A percentile compares a stretch with the other conserved stretches of the same genome.
phyloP scores from a whole-genome alignment of 208 protist genomes.

The Leishmania turanica region DNA sequence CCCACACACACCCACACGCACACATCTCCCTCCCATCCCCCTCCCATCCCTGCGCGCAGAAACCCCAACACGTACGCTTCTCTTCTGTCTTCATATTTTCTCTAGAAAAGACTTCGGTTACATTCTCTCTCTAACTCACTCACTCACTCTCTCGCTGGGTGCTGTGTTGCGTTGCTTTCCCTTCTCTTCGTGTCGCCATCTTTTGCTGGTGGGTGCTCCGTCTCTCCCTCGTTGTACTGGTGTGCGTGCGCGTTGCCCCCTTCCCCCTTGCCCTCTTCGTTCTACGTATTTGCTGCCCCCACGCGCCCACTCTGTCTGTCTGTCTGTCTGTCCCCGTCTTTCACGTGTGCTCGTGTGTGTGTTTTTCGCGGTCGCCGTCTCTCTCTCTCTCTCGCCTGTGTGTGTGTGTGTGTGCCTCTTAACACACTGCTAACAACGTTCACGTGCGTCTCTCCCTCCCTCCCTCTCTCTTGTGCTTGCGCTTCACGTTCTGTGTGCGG shows the following conservation, averaged over 20 bases:
- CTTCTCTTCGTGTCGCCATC: neutral
- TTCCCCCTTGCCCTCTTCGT: neutral
- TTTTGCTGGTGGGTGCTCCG: neutral
- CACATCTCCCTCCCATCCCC: neutral
- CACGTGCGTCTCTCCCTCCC: too few species aligned
- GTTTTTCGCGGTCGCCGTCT: too few species aligned
- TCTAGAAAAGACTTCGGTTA: conserved; percentile 1
- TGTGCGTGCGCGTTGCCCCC: neutral
- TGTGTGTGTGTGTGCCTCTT: too few species aligned
- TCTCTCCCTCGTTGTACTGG: conserved; percentile 1
- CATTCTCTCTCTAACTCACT: conserved; percentile 1
- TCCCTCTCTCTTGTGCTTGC: too few species aligned
- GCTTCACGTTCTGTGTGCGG: too few species aligned
- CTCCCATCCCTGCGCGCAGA: neutral
- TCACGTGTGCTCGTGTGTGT: neutral
- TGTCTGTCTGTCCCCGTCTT: neutral
- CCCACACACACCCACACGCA: neutral
- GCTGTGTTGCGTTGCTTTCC: neutral
- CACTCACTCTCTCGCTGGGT: neutral
- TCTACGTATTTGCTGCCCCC: neutral
- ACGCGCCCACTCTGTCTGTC: neutral
- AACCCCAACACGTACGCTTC: neutral
- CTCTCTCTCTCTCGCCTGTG: too few species aligned
- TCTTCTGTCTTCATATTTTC: conserved; percentile 7
- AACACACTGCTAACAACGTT: too few species aligned